phyloP scores from a whole-genome alignment of 225 moss, liverwort and hornwort genomes.

The Sphagnum tenellum region DNA sequence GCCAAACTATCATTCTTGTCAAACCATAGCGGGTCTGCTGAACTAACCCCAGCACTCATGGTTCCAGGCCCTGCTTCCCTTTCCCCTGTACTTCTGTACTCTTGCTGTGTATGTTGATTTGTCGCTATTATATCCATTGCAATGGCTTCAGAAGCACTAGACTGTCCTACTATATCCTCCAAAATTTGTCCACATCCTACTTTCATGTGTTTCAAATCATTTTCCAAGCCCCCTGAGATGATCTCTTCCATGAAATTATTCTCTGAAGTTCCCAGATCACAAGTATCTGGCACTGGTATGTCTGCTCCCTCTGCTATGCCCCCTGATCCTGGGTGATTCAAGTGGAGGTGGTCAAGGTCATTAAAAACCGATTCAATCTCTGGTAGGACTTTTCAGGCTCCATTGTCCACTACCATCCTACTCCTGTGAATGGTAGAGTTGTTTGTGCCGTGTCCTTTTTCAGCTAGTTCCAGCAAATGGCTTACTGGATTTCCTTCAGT shows the following conservation, averaged over 20 bases:
- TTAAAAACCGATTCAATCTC: not conserved
- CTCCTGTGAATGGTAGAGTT: not conserved
- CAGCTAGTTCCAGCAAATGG: not conserved
- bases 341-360: not conserved
- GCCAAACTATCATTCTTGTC: conserved; percentile 13
- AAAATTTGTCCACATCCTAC: no score
- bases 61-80: no score
- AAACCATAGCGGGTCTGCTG: conserved; percentile 1
- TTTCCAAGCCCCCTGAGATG: not conserved
- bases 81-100: no score
- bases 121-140: no score
- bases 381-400: not conserved
- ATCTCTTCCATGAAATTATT: not conserved
- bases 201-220: no score
- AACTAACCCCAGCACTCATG: conserved; percentile 7
- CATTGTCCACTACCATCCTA: not conserved
- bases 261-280: not conserved
- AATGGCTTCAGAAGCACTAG: no score
- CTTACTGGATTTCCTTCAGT: not conserved
- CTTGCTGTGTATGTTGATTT: no score
- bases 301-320: not conserved
- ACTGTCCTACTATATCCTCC: no score
- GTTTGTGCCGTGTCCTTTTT: not conserved
- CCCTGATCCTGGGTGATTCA: not conserved
- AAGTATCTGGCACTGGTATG: not conserved